These are phyloP conservation scores for Pilasporangium apinafurcum DNA, from an alignment of 352 stramenopile species.

Conservation along the genomic window DNA sequence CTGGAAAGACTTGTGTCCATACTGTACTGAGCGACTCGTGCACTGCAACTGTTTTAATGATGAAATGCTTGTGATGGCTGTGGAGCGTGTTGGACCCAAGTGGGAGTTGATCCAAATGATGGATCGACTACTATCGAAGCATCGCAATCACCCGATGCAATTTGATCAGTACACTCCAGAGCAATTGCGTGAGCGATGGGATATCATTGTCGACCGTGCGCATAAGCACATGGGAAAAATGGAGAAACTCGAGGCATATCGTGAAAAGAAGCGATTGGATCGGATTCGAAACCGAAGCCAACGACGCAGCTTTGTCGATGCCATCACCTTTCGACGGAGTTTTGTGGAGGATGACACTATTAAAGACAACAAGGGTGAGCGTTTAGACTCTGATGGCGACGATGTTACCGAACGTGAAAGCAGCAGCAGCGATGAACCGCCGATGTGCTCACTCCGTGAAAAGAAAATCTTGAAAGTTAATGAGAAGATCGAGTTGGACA, in stretches of 20 bases:
- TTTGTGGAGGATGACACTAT: neutral
- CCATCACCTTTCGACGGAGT: neutral
- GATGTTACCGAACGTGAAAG: too few species aligned
- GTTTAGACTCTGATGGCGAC: too few species aligned
- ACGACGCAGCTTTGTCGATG: constrained; percentile 17
- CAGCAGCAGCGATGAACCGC: too few species aligned
- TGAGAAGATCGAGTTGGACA: constrained; percentile 29
- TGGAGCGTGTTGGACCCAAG: constrained; percentile 43
- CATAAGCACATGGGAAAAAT: constrained; percentile 41
- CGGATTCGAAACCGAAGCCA: constrained; percentile 8
- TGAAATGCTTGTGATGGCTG: constrained; percentile 36
- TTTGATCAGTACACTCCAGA: constrained; percentile 38
- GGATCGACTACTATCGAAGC: constrained; percentile 29
- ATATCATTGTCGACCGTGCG: constrained; percentile 35
- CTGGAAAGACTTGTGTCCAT: constrained; percentile 46
- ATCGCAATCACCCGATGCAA: constrained; percentile 26
- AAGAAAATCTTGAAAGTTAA: constrained; percentile 42
- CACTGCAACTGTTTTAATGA: constrained; percentile 60
- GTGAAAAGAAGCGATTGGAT: constrained; percentile 33
- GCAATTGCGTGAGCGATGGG: constrained; percentile 42
- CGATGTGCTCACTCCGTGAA: constrained; percentile 33
- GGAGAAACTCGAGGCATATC: constrained; percentile 34
- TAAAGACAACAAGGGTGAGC: too few species aligned
- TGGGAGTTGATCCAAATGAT: constrained; percentile 48
- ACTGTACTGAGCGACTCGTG: constrained; percentile 42